Conservation (phyloP, 148 eudicot species). For the Heliosperma pusillum region DNA sequence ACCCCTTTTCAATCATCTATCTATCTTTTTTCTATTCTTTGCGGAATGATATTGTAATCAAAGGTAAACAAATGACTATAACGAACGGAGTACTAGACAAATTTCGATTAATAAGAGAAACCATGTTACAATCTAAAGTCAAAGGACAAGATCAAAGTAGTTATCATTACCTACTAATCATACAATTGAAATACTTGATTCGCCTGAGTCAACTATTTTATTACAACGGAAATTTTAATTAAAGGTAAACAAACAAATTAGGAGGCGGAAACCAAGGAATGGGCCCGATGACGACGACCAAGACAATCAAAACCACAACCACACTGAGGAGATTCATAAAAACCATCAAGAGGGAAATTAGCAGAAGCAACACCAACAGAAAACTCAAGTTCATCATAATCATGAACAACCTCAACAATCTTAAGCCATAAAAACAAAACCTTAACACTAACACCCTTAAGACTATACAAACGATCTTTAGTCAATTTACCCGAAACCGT, state of each 20-base stretch:
- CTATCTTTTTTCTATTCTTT: too few relatives aligned
- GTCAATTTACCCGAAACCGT: slow-evolving; percentile 36
- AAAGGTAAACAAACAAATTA: slow-evolving; percentile 2
- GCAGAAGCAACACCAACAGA: slow-evolving; percentile 59
- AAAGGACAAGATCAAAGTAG: too few relatives aligned
- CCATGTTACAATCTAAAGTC: too few relatives aligned
- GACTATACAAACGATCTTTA: slow-evolving; percentile 23
- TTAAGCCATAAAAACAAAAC: slow-evolving; percentile 45
- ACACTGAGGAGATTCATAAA: slow-evolving; percentile 46
- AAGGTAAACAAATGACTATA: too few relatives aligned
- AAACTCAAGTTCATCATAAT: slow-evolving; percentile 39
- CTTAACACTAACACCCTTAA: slow-evolving; percentile 48
- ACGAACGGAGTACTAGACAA: too few relatives aligned
- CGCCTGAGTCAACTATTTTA: too few relatives aligned
- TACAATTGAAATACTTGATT: too few relatives aligned
- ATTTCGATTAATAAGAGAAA: not conserved
- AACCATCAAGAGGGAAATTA: slow-evolving; percentile 36
- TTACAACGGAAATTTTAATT: too few relatives aligned
- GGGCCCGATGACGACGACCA: not conserved
- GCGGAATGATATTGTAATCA: too few relatives aligned
- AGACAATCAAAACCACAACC: slow-evolving; percentile 56
- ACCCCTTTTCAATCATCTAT: too few relatives aligned
- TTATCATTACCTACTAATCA: too few relatives aligned
- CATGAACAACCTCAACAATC: slow-evolving; percentile 41
- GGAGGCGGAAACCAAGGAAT: not conserved